Conservation (phyloP, 768 basidiomycete genomes). For the Suillus alpinus region DNA sequence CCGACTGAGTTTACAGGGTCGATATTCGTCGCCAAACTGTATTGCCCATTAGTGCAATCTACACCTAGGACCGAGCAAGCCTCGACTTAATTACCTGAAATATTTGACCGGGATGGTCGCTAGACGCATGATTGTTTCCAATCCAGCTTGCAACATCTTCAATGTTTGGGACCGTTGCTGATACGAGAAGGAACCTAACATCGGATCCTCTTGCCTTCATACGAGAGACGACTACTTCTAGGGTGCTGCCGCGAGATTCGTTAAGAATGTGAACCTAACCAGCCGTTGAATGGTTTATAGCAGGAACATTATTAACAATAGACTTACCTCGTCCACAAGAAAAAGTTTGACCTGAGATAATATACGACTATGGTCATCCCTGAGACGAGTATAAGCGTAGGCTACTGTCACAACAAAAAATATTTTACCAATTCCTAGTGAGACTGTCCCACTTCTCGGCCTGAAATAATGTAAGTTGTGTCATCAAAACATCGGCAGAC, state of each 20-base stretch:
- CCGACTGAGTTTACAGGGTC: constrained; percentile 78
- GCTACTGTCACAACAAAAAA: background rate
- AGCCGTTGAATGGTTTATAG: background rate
- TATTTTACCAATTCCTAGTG: constrained; percentile 77
- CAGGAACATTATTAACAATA: background rate
- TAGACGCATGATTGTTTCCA: constrained; percentile 37
- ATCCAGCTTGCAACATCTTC: constrained; percentile 90
- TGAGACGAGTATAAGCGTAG: constrained; percentile 21
- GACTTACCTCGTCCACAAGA: constrained; percentile 82
- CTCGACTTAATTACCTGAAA: constrained; percentile 55
- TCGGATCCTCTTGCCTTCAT: constrained; percentile 75
- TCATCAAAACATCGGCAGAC: background rate
- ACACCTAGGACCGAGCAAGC: background rate
- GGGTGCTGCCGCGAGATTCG: constrained; percentile 84
- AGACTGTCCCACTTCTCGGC: constrained; percentile 97
- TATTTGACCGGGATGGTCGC: constrained; percentile 49
- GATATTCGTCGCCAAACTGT: constrained; percentile 90
- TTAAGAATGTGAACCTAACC: constrained; percentile 86
- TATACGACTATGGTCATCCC: constrained; percentile 63
- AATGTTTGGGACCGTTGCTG: constrained; percentile 93
- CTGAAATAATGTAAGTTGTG: constrained; percentile 33
- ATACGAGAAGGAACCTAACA: constrained; percentile 85
- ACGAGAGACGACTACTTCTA: constrained; percentile 92
- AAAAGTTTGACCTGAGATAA: constrained; percentile 74
- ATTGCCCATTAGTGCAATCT: constrained; percentile 3